phyloP scores from a whole-genome alignment of 139 green algal genomes.

The Coccomyxa sp. region DNA sequence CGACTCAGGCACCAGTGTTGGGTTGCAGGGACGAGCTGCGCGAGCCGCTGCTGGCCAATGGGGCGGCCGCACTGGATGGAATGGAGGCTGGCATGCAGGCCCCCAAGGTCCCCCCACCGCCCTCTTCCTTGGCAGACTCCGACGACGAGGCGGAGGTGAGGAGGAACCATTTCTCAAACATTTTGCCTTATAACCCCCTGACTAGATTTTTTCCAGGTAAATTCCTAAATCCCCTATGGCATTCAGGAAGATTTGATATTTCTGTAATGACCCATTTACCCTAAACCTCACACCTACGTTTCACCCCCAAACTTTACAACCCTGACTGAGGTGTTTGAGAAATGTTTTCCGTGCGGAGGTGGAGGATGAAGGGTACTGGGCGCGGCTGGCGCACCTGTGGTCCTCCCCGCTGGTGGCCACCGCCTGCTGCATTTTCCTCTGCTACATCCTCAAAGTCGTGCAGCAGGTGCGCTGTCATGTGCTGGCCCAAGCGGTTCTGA shows the following conservation, averaged over 20 bases:
- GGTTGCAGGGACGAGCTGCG: not conserved
- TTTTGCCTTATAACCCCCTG: too few species aligned
- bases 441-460: constrained; percentile 15
- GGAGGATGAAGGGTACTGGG: not conserved
- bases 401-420: not conserved
- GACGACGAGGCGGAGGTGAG: not conserved
- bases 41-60: constrained; percentile 9
- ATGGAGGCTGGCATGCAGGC: not conserved
- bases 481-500: too few species aligned
- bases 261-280: too few species aligned
- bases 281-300: too few species aligned
- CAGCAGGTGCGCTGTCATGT: constrained; percentile 2
- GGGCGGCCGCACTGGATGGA: not conserved
- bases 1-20: not conserved
- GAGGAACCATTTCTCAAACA: too few species aligned
- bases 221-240: too few species aligned
- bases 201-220: too few species aligned
- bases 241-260: too few species aligned
- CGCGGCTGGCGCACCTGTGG: not conserved
- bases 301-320: too few species aligned
- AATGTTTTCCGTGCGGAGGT: too few species aligned
- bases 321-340: too few species aligned
- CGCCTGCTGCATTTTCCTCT: constrained; percentile 6
- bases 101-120: not conserved
- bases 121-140: not conserved